These are phyloP conservation scores for Thalassiosira gravida DNA, from an alignment of 352 stramenopile species.

Conservation along the genomic window DNA sequence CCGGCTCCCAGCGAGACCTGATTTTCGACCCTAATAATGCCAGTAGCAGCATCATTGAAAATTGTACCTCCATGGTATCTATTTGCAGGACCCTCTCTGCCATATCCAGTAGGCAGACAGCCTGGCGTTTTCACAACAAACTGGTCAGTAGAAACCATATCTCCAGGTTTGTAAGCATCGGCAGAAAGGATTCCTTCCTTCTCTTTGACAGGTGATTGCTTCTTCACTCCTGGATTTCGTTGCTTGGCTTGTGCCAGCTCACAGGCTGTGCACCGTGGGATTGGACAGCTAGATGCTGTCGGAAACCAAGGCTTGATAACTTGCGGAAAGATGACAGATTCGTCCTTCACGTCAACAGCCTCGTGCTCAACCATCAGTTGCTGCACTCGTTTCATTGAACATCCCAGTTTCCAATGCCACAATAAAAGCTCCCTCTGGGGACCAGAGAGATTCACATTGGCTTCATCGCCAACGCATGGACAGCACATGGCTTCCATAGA, in stretches of 20 bases:
- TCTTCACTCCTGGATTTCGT: background rate
- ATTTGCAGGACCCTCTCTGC: slow-evolving; percentile 34
- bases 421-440: slow-evolving; percentile 52
- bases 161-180: slow-evolving; percentile 28
- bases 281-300: background rate
- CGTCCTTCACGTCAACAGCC: background rate
- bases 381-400: slow-evolving; percentile 16
- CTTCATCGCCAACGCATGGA: slow-evolving; percentile 7
- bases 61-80: slow-evolving; percentile 31
- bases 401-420: slow-evolving; percentile 50
- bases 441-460: slow-evolving; percentile 54
- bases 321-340: background rate
- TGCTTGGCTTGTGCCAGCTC: background rate
- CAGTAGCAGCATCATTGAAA: slow-evolving; percentile 9
- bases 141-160: slow-evolving; percentile 46
- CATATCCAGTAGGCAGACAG: slow-evolving; percentile 37
- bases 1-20: slow-evolving; percentile 19
- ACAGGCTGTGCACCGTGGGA: slow-evolving; percentile 3
- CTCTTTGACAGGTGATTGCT: background rate
- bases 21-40: background rate
- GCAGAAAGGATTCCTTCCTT: background rate
- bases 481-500: background rate
- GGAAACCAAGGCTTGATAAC: slow-evolving; percentile 4
- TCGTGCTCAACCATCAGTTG: slow-evolving; percentile 18
- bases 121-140: slow-evolving; percentile 25